phyloP scores from a whole-genome alignment of 805 yeast genomes.

The Kodamaea kaohsiungensis region DNA sequence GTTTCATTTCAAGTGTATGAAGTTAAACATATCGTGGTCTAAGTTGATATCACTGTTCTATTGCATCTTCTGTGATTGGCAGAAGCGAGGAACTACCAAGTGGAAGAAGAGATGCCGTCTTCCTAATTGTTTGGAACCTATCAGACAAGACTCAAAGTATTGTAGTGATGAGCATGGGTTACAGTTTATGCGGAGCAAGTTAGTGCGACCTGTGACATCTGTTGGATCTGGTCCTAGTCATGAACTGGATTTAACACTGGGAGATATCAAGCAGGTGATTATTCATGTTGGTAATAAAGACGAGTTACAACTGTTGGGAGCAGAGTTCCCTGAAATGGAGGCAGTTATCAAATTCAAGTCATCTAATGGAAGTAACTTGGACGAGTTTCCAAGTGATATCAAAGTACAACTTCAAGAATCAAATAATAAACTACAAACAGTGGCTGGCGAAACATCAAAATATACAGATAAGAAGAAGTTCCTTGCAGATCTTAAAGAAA shows the following conservation, averaged over 20 bases:
- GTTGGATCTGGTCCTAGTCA: neutral
- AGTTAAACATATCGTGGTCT: conserved; percentile 50
- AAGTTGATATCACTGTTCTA: conserved; percentile 62
- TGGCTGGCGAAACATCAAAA: conserved; percentile 14
- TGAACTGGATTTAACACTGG: conserved; percentile 11
- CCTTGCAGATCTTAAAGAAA: conserved; percentile 35
- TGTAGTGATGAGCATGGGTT: conserved; percentile 74
- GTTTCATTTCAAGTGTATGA: conserved; percentile 85
- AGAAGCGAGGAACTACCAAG: conserved; percentile 49
- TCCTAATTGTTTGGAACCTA: conserved; percentile 55
- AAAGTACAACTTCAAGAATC: conserved; percentile 20
- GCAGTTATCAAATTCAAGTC: conserved; percentile 25
- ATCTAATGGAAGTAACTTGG: conserved; percentile 13
- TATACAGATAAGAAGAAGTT: conserved; percentile 19
- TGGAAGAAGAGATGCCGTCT: conserved; percentile 82
- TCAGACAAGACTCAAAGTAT: conserved; percentile 60
- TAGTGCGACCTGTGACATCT: conserved; percentile 19
- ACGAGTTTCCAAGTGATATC: conserved; percentile 20
- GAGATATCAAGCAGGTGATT: conserved; percentile 26
- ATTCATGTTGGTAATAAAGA: conserved; percentile 19
- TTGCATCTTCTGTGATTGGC: conserved; percentile 72
- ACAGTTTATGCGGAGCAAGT: conserved; percentile 35
- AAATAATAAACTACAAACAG: conserved; percentile 16
- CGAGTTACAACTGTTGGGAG: conserved; percentile 28
- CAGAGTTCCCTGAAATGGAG: conserved; percentile 45